A percentile compares a stretch with the other conserved stretches of the same genome.
Evolutionary conservation across 2,329 filamentous ascomycete species (phyloP).

Genomic region (Fusarium nelsonii): DNA sequence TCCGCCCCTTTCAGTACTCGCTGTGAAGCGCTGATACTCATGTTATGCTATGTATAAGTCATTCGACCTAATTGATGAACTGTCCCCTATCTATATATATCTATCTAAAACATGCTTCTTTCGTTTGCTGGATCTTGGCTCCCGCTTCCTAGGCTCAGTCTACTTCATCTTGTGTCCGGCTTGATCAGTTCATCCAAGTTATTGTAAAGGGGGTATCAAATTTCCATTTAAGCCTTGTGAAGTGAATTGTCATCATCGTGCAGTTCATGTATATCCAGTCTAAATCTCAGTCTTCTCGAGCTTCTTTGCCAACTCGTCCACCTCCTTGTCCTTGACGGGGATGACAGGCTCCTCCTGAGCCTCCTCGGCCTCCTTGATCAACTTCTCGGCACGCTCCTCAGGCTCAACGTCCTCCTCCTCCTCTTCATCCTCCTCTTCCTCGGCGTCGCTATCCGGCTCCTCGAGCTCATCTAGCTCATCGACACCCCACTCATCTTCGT

Average conservation of each 20-base stretch:
- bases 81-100: not conserved
- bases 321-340: slow-evolving; percentile 78
- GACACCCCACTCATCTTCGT: slow-evolving; percentile 86
- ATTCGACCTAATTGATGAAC: not conserved
- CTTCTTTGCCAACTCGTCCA: slow-evolving; percentile 82
- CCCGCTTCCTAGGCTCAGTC: not conserved
- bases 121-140: not conserved
- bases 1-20: slow-evolving; percentile 23
- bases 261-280: slow-evolving; percentile 47
- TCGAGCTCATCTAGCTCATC: slow-evolving; percentile 90
- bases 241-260: slow-evolving; percentile 44
- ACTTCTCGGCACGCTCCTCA: slow-evolving; percentile 76
- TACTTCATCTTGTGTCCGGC: not conserved
- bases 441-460: slow-evolving; percentile 77
- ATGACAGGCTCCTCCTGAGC: slow-evolving; percentile 80
- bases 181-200: slow-evolving; percentile 6
- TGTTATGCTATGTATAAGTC: not conserved
- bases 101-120: not conserved
- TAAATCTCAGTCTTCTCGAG: slow-evolving; percentile 77
- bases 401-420: slow-evolving; percentile 71
- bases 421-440: slow-evolving; percentile 76
- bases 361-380: slow-evolving; percentile 75
- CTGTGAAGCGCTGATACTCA: slow-evolving; percentile 2
- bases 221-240: slow-evolving; percentile 45
- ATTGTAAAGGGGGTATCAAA: slow-evolving; percentile 50